Evolutionary conservation across 768 basidiomycete species (phyloP).

Genomic region (Sarcodon aspratus): DNA sequence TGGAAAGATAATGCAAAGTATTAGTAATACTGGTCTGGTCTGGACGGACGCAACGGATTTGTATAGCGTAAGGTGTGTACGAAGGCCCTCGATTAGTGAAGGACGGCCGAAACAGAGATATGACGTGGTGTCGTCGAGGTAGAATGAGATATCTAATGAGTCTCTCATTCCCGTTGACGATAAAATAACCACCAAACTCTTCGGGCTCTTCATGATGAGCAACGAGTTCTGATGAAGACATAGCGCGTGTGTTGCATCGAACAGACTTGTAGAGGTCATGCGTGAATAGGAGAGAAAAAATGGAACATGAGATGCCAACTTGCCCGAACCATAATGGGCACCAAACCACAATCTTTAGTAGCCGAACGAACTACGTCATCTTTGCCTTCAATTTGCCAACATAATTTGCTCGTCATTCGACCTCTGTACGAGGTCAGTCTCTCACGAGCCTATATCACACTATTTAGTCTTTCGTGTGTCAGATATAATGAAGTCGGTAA

Average conservation of each 20-base stretch:
- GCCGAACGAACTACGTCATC: conserved; percentile 51
- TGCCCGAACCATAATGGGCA: conserved; percentile 97
- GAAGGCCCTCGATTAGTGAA: conserved; percentile 90
- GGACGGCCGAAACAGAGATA: conserved; percentile 82
- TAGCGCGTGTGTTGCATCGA: conserved; percentile 80
- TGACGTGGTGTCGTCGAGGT: conserved; percentile 91
- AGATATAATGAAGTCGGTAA: conserved; percentile 17
- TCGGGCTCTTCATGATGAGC: conserved; percentile 90
- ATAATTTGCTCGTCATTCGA: conserved; percentile 76
- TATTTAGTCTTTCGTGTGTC: background rate
- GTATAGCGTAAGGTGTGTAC: conserved; percentile 89
- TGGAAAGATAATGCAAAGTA: conserved; percentile 93
- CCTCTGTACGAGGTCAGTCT: conserved; percentile 87
- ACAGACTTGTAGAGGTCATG: conserved; percentile 45
- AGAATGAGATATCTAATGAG: conserved; percentile 96
- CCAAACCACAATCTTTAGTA: conserved; percentile 76
- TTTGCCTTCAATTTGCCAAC: conserved; percentile 56
- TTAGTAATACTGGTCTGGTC: conserved; percentile 94
- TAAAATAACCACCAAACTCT: conserved; percentile 98
- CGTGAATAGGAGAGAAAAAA: conserved; percentile 1
- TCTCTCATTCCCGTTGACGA: conserved; percentile 98
- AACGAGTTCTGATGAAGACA: conserved; percentile 83
- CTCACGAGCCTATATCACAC: conserved; percentile 67
- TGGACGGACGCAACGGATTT: conserved; percentile 87
- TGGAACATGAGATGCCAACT: conserved; percentile 19